phyloP scores from a whole-genome alignment of 352 stramenopile genomes.

The Phytophthora pseudosyringae region DNA sequence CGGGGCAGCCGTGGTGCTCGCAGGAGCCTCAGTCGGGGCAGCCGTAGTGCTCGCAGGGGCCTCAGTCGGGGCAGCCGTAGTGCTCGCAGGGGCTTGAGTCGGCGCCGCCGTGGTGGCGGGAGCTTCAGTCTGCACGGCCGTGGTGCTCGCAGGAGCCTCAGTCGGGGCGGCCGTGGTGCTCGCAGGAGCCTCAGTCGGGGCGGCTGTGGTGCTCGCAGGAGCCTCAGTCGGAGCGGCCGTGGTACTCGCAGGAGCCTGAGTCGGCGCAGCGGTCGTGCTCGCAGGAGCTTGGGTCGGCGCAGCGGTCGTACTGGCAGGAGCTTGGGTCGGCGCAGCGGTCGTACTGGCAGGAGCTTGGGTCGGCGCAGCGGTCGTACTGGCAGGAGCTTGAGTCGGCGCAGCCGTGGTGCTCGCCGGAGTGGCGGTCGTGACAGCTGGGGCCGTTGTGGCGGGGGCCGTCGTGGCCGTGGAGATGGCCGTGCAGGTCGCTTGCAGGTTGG shows the following conservation, averaged over 20 bases:
- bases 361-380: neutral
- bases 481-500: conserved; percentile 50
- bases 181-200: neutral
- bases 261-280: neutral
- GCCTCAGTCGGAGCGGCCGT: neutral
- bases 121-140: conserved; percentile 15
- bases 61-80: conserved; percentile 21
- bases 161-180: too few species aligned
- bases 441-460: neutral
- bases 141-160: conserved; percentile 3
- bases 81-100: neutral
- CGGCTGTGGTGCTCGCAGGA: conserved; percentile 19
- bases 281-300: neutral
- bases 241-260: neutral
- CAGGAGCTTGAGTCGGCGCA: neutral
- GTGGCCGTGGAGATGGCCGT: conserved; percentile 29
- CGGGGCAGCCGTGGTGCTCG: conserved; percentile 2
- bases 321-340: conserved; percentile 10
- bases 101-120: conserved; percentile 2
- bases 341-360: neutral
- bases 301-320: neutral
- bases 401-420: conserved; percentile 8
- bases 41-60: too few species aligned
- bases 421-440: conserved; percentile 9
- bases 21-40: neutral